phyloP scores from a whole-genome alignment of 2,329 filamentous ascomycete species.

The Colletotrichum liaoningense region DNA sequence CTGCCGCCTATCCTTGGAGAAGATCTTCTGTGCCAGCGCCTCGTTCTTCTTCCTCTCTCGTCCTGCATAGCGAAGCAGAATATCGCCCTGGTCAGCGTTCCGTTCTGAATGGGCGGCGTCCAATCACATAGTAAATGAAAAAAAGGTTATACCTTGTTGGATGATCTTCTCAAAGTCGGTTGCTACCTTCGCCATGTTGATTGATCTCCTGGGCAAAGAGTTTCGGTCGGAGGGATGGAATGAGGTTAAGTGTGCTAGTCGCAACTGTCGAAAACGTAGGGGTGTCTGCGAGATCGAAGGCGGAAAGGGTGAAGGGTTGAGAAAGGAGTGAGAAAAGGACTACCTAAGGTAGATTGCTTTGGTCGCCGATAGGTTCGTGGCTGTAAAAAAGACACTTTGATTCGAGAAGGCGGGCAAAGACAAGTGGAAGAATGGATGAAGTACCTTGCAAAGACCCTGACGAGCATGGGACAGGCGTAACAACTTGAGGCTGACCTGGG shows the following conservation, averaged over 20 bases:
- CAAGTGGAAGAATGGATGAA: background rate
- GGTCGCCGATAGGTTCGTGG: background rate
- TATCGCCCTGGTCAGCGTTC: conserved; percentile 15
- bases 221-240: background rate
- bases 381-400: background rate
- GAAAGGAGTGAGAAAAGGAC: background rate
- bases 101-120: background rate
- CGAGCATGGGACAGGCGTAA: conserved; percentile 6
- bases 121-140: background rate
- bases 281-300: background rate
- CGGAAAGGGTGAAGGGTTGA: background rate
- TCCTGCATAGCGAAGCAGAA: conserved; percentile 48
- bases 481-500: conserved; percentile 26
- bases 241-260: background rate
- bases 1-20: conserved; percentile 69
- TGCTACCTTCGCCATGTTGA: conserved; percentile 56
- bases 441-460: conserved; percentile 12
- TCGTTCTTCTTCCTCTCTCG: conserved; percentile 79
- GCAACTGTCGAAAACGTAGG: background rate
- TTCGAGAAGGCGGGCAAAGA: background rate
- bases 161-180: conserved; percentile 68
- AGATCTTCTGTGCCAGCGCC: conserved; percentile 77
- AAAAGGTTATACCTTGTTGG: conserved; percentile 55
- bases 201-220: background rate
- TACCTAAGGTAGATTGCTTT: background rate